A percentile compares a stretch with the other conserved stretches of the same genome.
phyloP scores from a whole-genome alignment of 1,284 basidiomycete species.

The Trametes sp. region DNA sequence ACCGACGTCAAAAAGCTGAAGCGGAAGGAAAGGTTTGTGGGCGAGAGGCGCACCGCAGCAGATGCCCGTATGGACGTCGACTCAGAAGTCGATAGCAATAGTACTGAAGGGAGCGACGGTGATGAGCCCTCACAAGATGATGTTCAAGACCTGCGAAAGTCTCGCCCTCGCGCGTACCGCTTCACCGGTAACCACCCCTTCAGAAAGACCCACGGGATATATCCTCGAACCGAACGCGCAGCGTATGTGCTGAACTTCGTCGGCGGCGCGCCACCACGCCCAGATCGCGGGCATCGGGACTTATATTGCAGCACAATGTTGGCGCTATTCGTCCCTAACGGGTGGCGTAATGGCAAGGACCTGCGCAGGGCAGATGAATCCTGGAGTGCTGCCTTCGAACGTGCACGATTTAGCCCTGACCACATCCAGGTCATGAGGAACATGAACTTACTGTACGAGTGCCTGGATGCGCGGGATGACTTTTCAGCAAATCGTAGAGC shows the following conservation, averaged over 20 bases:
- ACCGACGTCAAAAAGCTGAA: conserved; percentile 13
- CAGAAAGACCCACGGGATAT: neutral
- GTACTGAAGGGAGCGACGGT: neutral
- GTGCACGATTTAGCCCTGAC: conserved; percentile 15
- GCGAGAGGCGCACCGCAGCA: conserved; percentile 17
- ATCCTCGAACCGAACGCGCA: neutral
- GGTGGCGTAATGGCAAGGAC: neutral
- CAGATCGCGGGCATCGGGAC: neutral
- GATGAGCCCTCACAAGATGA: no score
- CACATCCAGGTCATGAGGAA: conserved; percentile 36
- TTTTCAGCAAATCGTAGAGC: conserved; percentile 22
- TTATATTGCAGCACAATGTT: neutral
- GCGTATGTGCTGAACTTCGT: conserved; percentile 1
- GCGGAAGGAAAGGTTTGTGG: conserved; percentile 39
- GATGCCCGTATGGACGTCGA: neutral
- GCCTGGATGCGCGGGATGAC: conserved; percentile 45
- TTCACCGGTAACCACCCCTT: neutral
- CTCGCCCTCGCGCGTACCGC: neutral
- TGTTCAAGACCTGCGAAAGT: no score
- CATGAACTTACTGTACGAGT: conserved; percentile 43
- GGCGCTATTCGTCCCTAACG: neutral
- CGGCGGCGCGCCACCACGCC: neutral
- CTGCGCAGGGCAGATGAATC: neutral
- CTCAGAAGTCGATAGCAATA: neutral
- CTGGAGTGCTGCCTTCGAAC: neutral